phyloP scores from a whole-genome alignment of 1,284 basidiomycete species.

The Ceratobasidium theobromae region DNA sequence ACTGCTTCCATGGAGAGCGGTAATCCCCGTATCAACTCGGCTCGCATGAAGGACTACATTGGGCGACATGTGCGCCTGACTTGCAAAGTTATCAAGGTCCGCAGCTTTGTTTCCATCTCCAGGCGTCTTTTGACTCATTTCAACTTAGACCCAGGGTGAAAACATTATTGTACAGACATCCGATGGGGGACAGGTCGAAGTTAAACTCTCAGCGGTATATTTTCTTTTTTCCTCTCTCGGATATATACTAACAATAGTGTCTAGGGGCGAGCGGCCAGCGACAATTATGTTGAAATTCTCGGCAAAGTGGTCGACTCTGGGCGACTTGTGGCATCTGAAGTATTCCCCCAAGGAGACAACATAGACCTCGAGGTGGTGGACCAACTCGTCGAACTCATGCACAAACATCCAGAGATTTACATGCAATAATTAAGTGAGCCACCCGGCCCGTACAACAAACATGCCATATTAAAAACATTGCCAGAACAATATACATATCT shows the following conservation, averaged over 20 bases:
- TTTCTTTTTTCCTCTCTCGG: neutral
- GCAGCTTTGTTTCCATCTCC: conserved; percentile 36
- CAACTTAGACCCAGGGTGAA: conserved; percentile 55
- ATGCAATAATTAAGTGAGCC: conserved; percentile 12
- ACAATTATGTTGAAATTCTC: conserved; percentile 72
- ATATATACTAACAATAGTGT: neutral
- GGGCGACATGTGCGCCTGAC: conserved; percentile 69
- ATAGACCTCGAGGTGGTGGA: conserved; percentile 27
- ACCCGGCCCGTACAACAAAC: neutral
- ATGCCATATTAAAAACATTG: conserved; percentile 22
- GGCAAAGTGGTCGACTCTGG: conserved; percentile 59
- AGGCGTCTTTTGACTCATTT: neutral
- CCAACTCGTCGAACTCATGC: conserved; percentile 27
- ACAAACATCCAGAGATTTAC: conserved; percentile 26
- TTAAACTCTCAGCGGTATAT: conserved; percentile 55
- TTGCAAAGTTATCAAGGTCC: conserved; percentile 67
- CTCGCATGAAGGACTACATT: conserved; percentile 55
- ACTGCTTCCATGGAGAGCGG: conserved; percentile 43
- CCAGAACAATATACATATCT: conserved; percentile 22
- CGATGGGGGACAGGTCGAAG: conserved; percentile 70
- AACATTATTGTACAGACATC: conserved; percentile 63
- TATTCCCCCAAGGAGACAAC: conserved; percentile 20
- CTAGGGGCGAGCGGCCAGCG: conserved; percentile 55
- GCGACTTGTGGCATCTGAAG: conserved; percentile 11
- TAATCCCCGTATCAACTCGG: conserved; percentile 67